phyloP scores from a whole-genome alignment of 225 moss, liverwort and hornwort genomes.

The Physcomitrium patens region DNA sequence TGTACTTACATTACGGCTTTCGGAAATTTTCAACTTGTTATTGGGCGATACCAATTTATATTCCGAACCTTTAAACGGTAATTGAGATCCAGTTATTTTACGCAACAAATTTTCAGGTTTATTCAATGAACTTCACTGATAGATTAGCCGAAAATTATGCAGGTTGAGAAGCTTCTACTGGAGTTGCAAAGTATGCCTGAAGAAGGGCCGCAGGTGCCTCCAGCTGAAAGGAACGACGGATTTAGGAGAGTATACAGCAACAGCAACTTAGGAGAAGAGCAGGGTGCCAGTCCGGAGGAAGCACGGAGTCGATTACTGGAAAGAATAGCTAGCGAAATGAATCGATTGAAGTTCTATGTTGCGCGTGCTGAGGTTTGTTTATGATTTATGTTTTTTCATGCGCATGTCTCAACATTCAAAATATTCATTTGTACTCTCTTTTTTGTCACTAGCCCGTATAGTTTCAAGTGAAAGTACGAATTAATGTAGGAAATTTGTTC shows the following conservation, averaged over 20 bases:
- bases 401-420: not conserved
- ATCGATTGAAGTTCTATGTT: conserved; percentile 85
- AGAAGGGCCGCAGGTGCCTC: conserved; percentile 54
- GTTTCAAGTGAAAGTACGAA: not conserved
- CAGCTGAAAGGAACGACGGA: conserved; percentile 39
- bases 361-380: conserved; percentile 71
- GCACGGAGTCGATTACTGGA: conserved; percentile 78
- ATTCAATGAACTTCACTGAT: conserved; percentile 7
- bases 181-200: conserved; percentile 83
- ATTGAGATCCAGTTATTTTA: too few relatives aligned
- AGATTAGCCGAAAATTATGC: conserved; percentile 15
- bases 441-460: not conserved
- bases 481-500: not conserved
- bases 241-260: conserved; percentile 48
- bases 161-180: conserved; percentile 86
- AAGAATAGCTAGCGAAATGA: conserved; percentile 92
- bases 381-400: conserved; percentile 2
- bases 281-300: conserved; percentile 70
- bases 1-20: not conserved
- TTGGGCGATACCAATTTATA: not conserved
- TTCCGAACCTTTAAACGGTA: too few relatives aligned
- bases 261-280: conserved; percentile 56
- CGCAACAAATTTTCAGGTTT: not conserved
- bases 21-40: not conserved
- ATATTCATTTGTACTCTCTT: not conserved